Conservation (phyloP, 352 stramenopile species). For the Phytophthora sp. region DNA sequence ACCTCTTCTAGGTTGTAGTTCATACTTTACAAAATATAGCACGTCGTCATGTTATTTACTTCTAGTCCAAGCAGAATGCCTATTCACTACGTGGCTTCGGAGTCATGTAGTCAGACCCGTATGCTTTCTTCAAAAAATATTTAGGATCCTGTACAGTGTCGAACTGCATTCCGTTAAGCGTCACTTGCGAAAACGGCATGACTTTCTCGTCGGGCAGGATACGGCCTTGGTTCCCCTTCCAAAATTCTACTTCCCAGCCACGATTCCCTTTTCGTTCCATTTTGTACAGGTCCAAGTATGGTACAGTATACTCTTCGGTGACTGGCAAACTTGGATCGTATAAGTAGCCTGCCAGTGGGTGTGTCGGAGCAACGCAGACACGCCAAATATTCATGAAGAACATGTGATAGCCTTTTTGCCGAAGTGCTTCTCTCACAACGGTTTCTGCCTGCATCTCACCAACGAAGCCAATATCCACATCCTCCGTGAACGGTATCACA, state of each 20-base stretch:
- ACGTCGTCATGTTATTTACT: too few species aligned
- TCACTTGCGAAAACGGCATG: slow-evolving; percentile 18
- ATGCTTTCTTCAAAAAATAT: slow-evolving; percentile 34
- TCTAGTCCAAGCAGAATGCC: too few species aligned
- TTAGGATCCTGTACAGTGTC: slow-evolving; percentile 37
- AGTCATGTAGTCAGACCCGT: slow-evolving; percentile 39
- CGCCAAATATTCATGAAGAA: slow-evolving; percentile 37
- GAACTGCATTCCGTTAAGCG: slow-evolving; percentile 31
- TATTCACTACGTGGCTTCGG: slow-evolving; percentile 16
- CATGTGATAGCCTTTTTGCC: slow-evolving; percentile 49
- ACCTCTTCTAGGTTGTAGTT: too few species aligned
- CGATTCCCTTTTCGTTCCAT: slow-evolving; percentile 3
- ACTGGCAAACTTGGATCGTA: slow-evolving; percentile 32
- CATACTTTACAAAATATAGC: too few species aligned
- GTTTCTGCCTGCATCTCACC: slow-evolving; percentile 2
- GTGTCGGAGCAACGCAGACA: slow-evolving; percentile 40
- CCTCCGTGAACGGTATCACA: slow-evolving; percentile 55
- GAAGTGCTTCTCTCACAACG: slow-evolving; percentile 16
- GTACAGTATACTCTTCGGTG: slow-evolving; percentile 7
- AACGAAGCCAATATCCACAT: slow-evolving; percentile 52
- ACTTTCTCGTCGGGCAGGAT: slow-evolving; percentile 16
- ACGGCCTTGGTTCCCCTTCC: slow-evolving; percentile 6
- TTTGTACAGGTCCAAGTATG: slow-evolving; percentile 45
- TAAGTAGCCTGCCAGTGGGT: slow-evolving; percentile 37
- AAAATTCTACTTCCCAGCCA: slow-evolving; percentile 12